Conservation (phyloP, 768 basidiomycete species). For the Amanita subjunquillea region DNA sequence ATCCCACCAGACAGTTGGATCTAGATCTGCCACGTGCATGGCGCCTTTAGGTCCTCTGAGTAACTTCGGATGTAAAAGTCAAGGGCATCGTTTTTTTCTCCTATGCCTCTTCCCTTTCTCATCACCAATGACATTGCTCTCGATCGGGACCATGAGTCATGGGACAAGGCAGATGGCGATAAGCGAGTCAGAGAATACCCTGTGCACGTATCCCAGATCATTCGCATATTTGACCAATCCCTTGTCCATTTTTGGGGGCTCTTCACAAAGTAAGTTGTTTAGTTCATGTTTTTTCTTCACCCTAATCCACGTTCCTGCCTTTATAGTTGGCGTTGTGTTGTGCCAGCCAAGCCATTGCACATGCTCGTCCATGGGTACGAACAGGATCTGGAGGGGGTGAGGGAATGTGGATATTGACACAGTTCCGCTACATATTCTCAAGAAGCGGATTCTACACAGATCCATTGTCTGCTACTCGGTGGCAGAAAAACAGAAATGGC, state of each 20-base stretch:
- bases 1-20: neutral
- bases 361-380: neutral
- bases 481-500: neutral
- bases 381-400: neutral
- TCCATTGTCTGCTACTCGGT: neutral
- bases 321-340: neutral
- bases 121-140: neutral
- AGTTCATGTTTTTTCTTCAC: neutral
- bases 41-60: neutral
- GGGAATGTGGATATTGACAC: neutral
- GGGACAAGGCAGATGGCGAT: neutral
- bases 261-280: neutral
- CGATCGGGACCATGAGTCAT: neutral
- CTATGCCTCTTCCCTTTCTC: neutral
- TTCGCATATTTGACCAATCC: neutral
- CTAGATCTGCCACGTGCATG: neutral
- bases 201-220: neutral
- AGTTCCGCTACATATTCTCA: neutral
- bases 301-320: neutral
- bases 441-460: neutral
- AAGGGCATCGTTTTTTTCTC: neutral
- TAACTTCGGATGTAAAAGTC: neutral
- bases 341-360: neutral
- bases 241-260: neutral
- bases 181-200: neutral